Percentiles rank a stretch among this genome's conserved stretches.
Evolutionary conservation across 1,139 yeast genomes (phyloP).

Genomic region (Geotrichum bryndzae): DNA sequence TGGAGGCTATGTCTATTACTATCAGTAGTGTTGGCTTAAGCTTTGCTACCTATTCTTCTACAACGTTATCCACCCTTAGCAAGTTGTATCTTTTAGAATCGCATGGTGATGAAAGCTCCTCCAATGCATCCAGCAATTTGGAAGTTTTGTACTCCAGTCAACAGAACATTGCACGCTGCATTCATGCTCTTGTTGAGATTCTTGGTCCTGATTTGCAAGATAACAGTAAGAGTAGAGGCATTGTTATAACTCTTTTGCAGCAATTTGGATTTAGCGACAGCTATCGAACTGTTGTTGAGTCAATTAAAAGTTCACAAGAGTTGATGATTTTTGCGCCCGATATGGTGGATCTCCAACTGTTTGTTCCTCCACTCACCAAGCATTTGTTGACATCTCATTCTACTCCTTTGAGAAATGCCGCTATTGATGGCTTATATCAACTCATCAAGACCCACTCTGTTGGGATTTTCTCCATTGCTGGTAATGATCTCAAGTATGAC

Average conservation of each 20-base stretch:
- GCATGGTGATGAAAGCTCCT: conserved; percentile 47
- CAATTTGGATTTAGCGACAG: conserved; percentile 29
- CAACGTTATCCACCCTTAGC: conserved; percentile 45
- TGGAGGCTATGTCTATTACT: conserved; percentile 53
- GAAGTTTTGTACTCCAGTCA: conserved; percentile 42
- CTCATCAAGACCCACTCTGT: conserved; percentile 33
- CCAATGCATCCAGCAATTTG: conserved; percentile 44
- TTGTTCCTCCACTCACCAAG: conserved; percentile 28
- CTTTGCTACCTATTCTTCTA: conserved; percentile 39
- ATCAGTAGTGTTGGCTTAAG: conserved; percentile 53
- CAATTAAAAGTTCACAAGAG: conserved; percentile 29
- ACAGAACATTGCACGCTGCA: conserved; percentile 39
- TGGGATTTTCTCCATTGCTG: conserved; percentile 31
- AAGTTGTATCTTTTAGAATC: conserved; percentile 46
- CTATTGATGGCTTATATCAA: conserved; percentile 37
- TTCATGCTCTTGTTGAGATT: conserved; percentile 41
- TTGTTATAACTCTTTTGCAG: conserved; percentile 29
- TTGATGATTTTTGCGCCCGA: conserved; percentile 32
- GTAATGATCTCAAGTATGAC: conserved; percentile 30
- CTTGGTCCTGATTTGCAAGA: conserved; percentile 47
- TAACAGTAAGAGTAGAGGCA: conserved; percentile 22
- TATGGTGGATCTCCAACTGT: conserved; percentile 26
- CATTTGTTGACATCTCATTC: conserved; percentile 23
- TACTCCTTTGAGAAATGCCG: conserved; percentile 30
- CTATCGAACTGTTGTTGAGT: conserved; percentile 29